phyloP scores from a whole-genome alignment of 768 basidiomycete species.

The Boletus fagicola region DNA sequence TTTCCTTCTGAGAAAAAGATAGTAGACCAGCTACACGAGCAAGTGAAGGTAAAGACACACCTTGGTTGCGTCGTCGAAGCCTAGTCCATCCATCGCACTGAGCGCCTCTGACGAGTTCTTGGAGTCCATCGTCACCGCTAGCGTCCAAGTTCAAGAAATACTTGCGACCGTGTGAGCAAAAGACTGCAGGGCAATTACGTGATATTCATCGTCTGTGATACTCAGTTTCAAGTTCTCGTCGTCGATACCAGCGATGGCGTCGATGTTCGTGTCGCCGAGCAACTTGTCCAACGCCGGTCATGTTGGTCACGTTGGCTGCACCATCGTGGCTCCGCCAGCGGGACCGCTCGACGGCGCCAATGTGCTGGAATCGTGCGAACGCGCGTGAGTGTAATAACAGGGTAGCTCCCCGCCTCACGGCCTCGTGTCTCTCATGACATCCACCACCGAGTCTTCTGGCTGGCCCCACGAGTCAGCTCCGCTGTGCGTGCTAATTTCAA shows the following conservation, averaged over 20 bases:
- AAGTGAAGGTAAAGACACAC: conserved; percentile 35
- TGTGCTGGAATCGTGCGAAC: conserved; percentile 31
- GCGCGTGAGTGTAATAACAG: conserved; percentile 20
- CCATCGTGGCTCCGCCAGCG: background rate
- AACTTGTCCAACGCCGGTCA: background rate
- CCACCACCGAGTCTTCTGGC: conserved; percentile 38
- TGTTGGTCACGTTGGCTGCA: conserved; percentile 1
- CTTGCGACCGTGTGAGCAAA: conserved; percentile 29
- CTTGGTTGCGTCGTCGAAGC: conserved; percentile 76
- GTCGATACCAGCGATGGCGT: conserved; percentile 10
- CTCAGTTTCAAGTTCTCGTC: conserved; percentile 3
- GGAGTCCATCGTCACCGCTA: conserved; percentile 18
- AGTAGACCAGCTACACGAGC: conserved; percentile 5
- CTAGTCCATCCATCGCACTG: conserved; percentile 38
- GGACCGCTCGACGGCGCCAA: conserved; percentile 16
- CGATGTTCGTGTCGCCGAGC: conserved; percentile 5
- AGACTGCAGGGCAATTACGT: conserved; percentile 20
- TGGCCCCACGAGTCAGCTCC: conserved; percentile 53
- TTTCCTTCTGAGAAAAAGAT: conserved; percentile 63
- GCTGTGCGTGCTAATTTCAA: conserved; percentile 42
- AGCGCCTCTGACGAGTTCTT: conserved; percentile 26
- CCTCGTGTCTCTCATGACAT: conserved; percentile 46
- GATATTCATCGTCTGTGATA: conserved; percentile 9
- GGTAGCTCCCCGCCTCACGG: conserved; percentile 30
- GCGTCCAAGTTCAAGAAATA: background rate